Evolutionary conservation across 2,329 filamentous ascomycete genomes (phyloP).

Genomic region (Cordyceps farinosa): DNA sequence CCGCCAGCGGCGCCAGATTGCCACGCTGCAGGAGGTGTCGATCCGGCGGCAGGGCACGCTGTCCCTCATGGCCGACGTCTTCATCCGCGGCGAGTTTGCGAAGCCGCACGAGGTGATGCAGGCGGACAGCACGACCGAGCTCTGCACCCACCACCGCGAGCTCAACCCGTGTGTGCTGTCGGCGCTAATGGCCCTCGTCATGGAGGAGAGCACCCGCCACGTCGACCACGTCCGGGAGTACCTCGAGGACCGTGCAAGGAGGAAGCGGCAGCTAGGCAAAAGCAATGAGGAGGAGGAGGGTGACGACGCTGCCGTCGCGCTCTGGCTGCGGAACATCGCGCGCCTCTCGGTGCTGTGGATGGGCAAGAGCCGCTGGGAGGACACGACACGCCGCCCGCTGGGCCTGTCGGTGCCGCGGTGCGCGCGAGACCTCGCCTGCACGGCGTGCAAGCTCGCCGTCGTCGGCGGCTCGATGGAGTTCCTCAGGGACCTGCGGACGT

Average conservation of each 20-base stretch:
- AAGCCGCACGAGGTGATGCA: conserved; percentile 26
- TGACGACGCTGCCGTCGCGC: conserved; percentile 24
- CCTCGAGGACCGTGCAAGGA: neutral
- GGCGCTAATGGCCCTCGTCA: conserved; percentile 40
- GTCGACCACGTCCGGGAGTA: neutral
- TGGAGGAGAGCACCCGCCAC: conserved; percentile 37
- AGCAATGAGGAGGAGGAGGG: neutral
- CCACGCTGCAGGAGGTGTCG: neutral
- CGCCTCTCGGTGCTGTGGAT: conserved; percentile 40
- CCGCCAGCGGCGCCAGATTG: neutral
- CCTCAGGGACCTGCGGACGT: conserved; percentile 44
- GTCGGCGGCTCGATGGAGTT: conserved; percentile 42
- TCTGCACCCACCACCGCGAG: conserved; percentile 40
- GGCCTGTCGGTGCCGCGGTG: conserved; percentile 23
- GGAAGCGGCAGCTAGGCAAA: neutral
- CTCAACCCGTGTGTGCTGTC: conserved; percentile 44
- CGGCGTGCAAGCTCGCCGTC: conserved; percentile 50
- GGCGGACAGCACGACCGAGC: conserved; percentile 29
- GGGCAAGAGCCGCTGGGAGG: conserved; percentile 31
- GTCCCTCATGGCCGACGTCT: conserved; percentile 15
- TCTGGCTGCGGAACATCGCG: conserved; percentile 29
- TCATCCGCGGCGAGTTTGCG: conserved; percentile 32
- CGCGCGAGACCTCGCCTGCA: conserved; percentile 42
- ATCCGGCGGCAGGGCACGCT: neutral
- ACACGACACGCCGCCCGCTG: conserved; percentile 17